Conservation (phyloP, 2,329 filamentous ascomycete species). For the Boeremia exigua region DNA sequence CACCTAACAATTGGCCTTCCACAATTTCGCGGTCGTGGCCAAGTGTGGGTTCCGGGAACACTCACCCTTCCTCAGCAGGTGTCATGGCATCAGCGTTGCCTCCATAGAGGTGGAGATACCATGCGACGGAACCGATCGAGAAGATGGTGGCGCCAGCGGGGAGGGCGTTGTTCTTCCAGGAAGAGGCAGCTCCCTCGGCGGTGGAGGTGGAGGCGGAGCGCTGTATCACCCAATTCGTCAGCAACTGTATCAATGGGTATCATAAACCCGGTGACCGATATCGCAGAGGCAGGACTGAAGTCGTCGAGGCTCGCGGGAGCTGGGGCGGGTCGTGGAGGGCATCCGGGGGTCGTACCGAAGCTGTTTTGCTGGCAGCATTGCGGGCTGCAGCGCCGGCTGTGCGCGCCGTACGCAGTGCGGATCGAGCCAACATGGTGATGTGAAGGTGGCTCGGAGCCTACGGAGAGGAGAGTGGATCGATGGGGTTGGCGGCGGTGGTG, state of each 20-base stretch:
- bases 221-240: constrained; percentile 47
- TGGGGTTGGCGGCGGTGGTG: constrained; percentile 45
- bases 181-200: constrained; percentile 73
- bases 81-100: constrained; percentile 86
- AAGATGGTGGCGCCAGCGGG: constrained; percentile 85
- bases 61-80: constrained; percentile 97
- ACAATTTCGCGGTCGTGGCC: constrained; percentile 32
- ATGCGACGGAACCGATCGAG: constrained; percentile 87
- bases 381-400: constrained; percentile 83
- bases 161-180: constrained; percentile 84
- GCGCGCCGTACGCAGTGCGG: constrained; percentile 87
- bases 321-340: constrained; percentile 27
- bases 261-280: constrained; percentile 20
- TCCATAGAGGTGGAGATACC: constrained; percentile 98
- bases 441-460: constrained; percentile 48
- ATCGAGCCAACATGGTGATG: constrained; percentile 88
- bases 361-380: constrained; percentile 55
- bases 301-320: constrained; percentile 37
- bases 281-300: constrained; percentile 25
- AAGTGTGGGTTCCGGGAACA: constrained; percentile 42
- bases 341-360: constrained; percentile 53
- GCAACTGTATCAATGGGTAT: constrained; percentile 38
- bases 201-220: constrained; percentile 72
- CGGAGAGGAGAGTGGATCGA: constrained; percentile 41
- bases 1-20: constrained; percentile 29